phyloP scores from a whole-genome alignment of 495 filamentous ascomycete genomes.

The Elaphomyces granulatus region DNA sequence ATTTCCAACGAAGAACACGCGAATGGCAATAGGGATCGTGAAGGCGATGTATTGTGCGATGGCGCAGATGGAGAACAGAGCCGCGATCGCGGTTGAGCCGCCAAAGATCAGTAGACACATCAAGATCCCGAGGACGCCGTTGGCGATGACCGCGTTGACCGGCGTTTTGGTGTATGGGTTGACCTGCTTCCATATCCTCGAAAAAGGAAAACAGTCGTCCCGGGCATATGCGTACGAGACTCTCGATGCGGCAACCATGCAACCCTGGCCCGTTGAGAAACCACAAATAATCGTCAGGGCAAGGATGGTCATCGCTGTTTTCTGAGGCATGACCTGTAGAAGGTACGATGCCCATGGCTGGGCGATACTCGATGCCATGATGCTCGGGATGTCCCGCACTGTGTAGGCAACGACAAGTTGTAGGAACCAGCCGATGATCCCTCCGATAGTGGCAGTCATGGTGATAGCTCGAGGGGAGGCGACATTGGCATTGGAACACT shows the following conservation, averaged over 20 bases:
- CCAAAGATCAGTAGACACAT: constrained; percentile 57
- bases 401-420: constrained; percentile 74
- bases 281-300: constrained; percentile 59
- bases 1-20: constrained; percentile 58
- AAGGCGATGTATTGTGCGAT: constrained; percentile 65
- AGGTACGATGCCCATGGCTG: constrained; percentile 69
- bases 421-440: constrained; percentile 58
- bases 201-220: constrained; percentile 62
- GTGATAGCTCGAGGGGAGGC: constrained; percentile 68
- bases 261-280: constrained; percentile 72
- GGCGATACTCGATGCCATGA: constrained; percentile 48
- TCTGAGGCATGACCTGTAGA: constrained; percentile 52
- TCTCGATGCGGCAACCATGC: constrained; percentile 66
- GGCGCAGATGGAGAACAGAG: constrained; percentile 63
- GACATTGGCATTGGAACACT: constrained; percentile 63
- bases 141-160: constrained; percentile 69
- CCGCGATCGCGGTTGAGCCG: constrained; percentile 50
- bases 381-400: constrained; percentile 48
- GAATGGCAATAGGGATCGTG: constrained; percentile 59
- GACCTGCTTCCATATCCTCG: constrained; percentile 49
- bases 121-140: constrained; percentile 46
- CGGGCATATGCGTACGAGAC: constrained; percentile 72
- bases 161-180: constrained; percentile 53
- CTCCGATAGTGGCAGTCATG: constrained; percentile 52
- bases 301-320: constrained; percentile 50